A percentile compares a stretch with the other conserved stretches of the same genome.
These are phyloP conservation scores for Aspergillus incahuasiensis DNA, from an alignment of 495 filamentous ascomycete species.

Conservation along the genomic window DNA sequence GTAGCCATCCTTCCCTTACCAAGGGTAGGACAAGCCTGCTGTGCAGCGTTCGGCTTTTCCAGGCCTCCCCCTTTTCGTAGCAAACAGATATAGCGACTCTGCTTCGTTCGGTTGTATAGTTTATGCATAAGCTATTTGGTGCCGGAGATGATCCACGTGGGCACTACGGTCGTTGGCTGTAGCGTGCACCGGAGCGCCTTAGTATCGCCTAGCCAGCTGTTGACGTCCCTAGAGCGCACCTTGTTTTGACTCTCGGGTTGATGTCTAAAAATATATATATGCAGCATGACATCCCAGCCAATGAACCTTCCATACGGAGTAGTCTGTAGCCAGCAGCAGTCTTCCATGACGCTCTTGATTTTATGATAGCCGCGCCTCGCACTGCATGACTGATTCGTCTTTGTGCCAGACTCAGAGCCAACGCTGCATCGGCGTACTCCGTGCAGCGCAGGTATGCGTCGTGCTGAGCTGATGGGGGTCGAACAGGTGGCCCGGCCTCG, in stretches of 20 bases:
- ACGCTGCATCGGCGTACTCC: neutral
- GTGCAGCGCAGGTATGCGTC: neutral
- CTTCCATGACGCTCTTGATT: neutral
- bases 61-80: neutral
- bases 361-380: neutral
- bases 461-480: neutral
- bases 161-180: conserved; percentile 9
- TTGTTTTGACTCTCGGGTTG: neutral
- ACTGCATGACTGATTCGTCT: neutral
- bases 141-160: conserved; percentile 21
- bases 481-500: neutral
- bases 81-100: neutral
- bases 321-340: too few species aligned
- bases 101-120: neutral
- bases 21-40: neutral
- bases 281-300: neutral
- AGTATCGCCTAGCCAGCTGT: conserved; percentile 7
- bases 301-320: neutral
- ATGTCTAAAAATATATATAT: neutral
- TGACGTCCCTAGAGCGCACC: conserved; percentile 9
- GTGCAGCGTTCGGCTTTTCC: neutral
- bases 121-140: conserved; percentile 13
- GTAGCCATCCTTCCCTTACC: neutral
- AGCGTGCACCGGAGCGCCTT: conserved; percentile 2
- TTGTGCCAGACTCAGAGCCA: neutral